phyloP scores from a whole-genome alignment of 2,329 filamentous ascomycete genomes.

The Cladosporium colombiae region DNA sequence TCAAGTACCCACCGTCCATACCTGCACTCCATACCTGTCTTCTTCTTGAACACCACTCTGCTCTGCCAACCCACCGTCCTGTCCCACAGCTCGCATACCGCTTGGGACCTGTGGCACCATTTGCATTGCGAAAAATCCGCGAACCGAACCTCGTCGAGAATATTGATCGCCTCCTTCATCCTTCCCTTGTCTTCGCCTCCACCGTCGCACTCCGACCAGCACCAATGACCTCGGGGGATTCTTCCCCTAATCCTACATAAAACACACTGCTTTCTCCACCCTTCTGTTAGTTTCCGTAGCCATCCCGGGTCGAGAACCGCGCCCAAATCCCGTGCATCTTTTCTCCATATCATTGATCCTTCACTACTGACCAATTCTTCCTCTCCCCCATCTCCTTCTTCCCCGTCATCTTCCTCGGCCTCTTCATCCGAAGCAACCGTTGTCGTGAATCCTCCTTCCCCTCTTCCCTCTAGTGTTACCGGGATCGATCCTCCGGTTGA shows the following conservation, averaged over 20 bases:
- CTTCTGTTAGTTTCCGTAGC: neutral
- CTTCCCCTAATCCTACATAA: neutral
- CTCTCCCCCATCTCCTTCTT: too few relatives aligned
- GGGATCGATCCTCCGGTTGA: too few relatives aligned
- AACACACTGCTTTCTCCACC: neutral
- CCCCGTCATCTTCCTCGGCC: too few relatives aligned
- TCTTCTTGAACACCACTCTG: conserved; percentile 5
- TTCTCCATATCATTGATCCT: too few relatives aligned
- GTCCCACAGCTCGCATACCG: conserved; percentile 1
- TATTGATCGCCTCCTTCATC: conserved; percentile 5
- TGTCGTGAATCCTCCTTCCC: too few relatives aligned
- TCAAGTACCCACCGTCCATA: neutral
- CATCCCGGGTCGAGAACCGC: neutral
- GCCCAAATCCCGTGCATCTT: too few relatives aligned
- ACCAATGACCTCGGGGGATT: neutral
- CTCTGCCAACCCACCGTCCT: neutral
- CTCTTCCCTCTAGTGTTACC: too few relatives aligned
- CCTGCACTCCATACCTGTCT: neutral
- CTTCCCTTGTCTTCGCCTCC: neutral
- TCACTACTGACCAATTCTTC: too few relatives aligned
- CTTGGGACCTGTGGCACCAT: conserved; percentile 3
- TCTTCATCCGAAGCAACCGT: too few relatives aligned
- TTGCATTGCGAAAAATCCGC: conserved; percentile 1
- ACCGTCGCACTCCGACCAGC: neutral
- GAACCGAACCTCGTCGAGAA: conserved; percentile 3